Percentiles rank a stretch among this genome's conserved stretches.
Evolutionary conservation across 805 yeast species (phyloP).

Genomic region (Yamadazyma ubonensis): DNA sequence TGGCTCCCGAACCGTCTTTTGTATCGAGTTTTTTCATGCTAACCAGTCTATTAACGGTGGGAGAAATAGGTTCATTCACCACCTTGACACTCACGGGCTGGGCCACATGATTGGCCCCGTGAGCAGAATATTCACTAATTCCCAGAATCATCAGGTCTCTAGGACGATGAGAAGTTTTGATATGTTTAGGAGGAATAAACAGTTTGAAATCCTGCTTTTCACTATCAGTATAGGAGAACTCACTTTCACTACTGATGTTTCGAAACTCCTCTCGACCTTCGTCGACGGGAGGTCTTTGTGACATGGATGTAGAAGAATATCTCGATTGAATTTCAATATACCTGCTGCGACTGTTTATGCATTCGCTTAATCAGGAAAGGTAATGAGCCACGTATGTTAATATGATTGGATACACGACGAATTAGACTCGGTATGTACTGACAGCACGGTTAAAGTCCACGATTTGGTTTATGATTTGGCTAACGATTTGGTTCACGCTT

Average conservation of each 20-base stretch:
- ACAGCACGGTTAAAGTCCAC: no score
- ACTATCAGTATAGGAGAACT: slow-evolving; percentile 15
- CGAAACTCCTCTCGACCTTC: no score
- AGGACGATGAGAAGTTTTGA: neutral
- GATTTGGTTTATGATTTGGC: no score
- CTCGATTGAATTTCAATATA: neutral
- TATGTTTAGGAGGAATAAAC: neutral
- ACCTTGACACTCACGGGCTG: slow-evolving; percentile 24
- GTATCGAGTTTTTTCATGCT: slow-evolving; percentile 12
- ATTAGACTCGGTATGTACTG: no score
- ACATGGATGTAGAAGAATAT: neutral
- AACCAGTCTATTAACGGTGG: slow-evolving; percentile 14
- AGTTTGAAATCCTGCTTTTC: slow-evolving; percentile 4
- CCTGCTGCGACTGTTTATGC: slow-evolving; percentile 2
- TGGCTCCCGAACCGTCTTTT: neutral
- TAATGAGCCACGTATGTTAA: slow-evolving; percentile 6
- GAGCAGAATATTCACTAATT: slow-evolving; percentile 24
- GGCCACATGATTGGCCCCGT: slow-evolving; percentile 17
- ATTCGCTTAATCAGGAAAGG: slow-evolving; percentile 3
- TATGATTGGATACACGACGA: no score
- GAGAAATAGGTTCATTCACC: slow-evolving; percentile 18
- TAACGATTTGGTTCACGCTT: no score
- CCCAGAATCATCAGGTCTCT: slow-evolving; percentile 20
- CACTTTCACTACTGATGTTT: slow-evolving; percentile 4
- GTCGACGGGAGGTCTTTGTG: no score